Evolutionary conservation across 495 filamentous ascomycete species (phyloP).

Genomic region (Glonium stellatum): DNA sequence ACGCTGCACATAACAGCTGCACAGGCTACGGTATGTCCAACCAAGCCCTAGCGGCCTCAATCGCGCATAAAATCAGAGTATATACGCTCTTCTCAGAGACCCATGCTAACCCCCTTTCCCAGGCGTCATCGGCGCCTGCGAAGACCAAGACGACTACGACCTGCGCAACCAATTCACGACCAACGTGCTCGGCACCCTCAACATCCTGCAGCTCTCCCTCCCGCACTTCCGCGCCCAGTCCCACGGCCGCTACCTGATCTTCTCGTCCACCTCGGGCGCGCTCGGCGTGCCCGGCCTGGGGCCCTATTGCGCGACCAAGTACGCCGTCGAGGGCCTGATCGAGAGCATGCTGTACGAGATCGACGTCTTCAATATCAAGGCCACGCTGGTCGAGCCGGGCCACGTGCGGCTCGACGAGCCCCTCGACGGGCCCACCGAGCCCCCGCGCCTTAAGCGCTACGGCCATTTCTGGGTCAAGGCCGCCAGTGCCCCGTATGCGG

Average conservation of each 20-base stretch:
- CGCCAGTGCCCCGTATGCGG: conserved; percentile 71
- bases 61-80: neutral
- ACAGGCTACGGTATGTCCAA: conserved; percentile 54
- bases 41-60: neutral
- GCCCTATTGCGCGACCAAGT: conserved; percentile 93
- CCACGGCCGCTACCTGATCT: conserved; percentile 81
- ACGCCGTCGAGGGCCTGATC: conserved; percentile 88
- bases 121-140: conserved; percentile 90
- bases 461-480: conserved; percentile 89
- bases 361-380: conserved; percentile 84
- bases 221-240: conserved; percentile 76
- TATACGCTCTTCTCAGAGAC: neutral
- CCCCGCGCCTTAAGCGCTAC: conserved; percentile 42
- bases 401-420: conserved; percentile 73
- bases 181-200: conserved; percentile 88
- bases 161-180: conserved; percentile 95
- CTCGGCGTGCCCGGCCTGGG: conserved; percentile 86
- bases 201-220: conserved; percentile 85
- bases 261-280: conserved; percentile 82
- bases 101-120: neutral
- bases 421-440: conserved; percentile 10
- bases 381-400: conserved; percentile 85
- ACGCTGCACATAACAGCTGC: conserved; percentile 41
- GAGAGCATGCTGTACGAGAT: conserved; percentile 95
- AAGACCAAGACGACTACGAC: conserved; percentile 93